Conservation (phyloP, 202 grass and related monocot genomes). For the Saccharum hybrid region DNA sequence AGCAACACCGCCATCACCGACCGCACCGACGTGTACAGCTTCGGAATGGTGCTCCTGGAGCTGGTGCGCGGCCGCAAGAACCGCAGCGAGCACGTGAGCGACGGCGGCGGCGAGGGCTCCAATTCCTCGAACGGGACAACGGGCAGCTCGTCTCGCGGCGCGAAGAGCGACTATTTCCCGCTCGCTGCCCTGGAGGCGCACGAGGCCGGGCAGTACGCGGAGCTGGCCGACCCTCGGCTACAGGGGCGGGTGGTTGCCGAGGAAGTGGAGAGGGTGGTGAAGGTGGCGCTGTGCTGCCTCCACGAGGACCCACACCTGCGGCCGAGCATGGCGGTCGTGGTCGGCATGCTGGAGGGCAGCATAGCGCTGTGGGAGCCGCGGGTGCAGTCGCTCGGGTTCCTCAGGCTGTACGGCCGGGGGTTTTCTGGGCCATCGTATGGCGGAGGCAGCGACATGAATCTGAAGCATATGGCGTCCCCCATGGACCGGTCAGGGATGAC, state of each 20-base stretch:
- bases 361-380: conserved; percentile 61
- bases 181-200: conserved; percentile 67
- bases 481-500: conserved; percentile 30
- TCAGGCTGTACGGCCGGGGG: conserved; percentile 72
- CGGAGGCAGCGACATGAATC: background rate
- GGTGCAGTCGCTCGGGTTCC: conserved; percentile 56
- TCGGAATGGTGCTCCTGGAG: conserved; percentile 90
- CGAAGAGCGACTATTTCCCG: conserved; percentile 67
- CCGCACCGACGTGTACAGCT: conserved; percentile 87
- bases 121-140: conserved; percentile 37
- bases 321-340: conserved; percentile 82
- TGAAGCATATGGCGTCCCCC: conserved; percentile 24
- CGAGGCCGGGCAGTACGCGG: conserved; percentile 59
- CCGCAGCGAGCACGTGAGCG: conserved; percentile 62
- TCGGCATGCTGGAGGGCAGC: conserved; percentile 78
- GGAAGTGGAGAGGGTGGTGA: conserved; percentile 79
- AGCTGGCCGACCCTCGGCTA: conserved; percentile 73
- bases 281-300: conserved; percentile 84
- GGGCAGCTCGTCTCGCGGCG: conserved; percentile 15
- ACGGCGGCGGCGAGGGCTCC: conserved; percentile 22
- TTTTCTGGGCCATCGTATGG: conserved; percentile 26
- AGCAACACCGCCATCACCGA: conserved; percentile 85
- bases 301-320: conserved; percentile 73
- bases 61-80: conserved; percentile 83
- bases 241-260: conserved; percentile 50